Base-by-base conservation (phyloP, 805 yeast species). In the Zygosaccharomyces pseudorouxii region DNA sequence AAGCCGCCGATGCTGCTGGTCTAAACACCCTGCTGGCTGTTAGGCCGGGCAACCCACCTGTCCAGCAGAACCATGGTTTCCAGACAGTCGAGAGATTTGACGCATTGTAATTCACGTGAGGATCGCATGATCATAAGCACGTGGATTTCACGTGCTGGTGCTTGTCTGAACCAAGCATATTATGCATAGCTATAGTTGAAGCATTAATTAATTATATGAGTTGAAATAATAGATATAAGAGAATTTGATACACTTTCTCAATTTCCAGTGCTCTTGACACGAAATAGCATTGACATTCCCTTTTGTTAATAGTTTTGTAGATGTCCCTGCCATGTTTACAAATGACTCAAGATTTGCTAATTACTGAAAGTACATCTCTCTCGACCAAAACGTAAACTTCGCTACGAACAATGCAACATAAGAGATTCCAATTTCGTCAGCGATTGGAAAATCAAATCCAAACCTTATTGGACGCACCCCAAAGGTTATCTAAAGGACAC, bases 31-130 rank as follows among this genome's bases (percentile, higher is more conserved):
- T 60, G 22, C 69, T 86, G 22, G 90, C 84, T 3, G 72, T 75
- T 8, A 78, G 95, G 56, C 88, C 88, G 0, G 97, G 97, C 0
- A 90, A 90, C 67, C 75, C 74, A 0, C 74, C 76, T 16, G 63
- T 82, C 16, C 52, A 71, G 1, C 62, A 67, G 5, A 68, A 65
- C 3, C 77, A 74, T 14, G 58, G 51, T 12, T 55, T 53, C 39
- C 38, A 22, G 14, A 29, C 48, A 9, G 42, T 38, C 37, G 39
- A 46, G 20, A 43, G 47, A 64, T 4, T 66, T 74, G 20, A 51
- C 51, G 3, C 56, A 52, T 41, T 74, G 74, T 50, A 53, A 59
- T 10, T 3, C 19, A 43, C 53, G n/a, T 33, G 14, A 25, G 16
- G 1, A n/a, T 23, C n/a, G 11, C 29, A 6, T 22, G 27, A 9